These are phyloP conservation scores for Kwoniella mangroviensis DNA, from an alignment of 768 basidiomycete species.

Conservation along the genomic window DNA sequence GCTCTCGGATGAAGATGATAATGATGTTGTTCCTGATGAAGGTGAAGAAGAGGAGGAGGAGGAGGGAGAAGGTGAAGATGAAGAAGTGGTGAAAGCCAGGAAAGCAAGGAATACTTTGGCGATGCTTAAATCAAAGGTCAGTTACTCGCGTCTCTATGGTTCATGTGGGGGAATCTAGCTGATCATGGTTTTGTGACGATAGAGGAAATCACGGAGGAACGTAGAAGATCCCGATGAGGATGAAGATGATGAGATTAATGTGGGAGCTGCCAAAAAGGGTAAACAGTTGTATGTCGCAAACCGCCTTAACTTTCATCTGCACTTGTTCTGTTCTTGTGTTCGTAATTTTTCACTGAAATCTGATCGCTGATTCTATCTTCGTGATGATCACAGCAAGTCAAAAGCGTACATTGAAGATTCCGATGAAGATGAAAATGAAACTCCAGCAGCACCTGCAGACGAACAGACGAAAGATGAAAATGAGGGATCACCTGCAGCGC, in stretches of 20 bases:
- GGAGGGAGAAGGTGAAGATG: constrained; percentile 34
- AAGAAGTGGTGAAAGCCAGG: constrained; percentile 21
- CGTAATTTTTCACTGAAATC: not conserved
- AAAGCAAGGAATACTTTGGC: constrained; percentile 35
- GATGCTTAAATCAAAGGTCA: constrained; percentile 41
- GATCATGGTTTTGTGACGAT: not conserved
- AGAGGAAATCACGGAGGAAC: constrained; percentile 51
- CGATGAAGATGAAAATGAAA: constrained; percentile 63
- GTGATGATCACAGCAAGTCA: constrained; percentile 69
- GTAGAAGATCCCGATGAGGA: constrained; percentile 53
- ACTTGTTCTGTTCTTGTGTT: not conserved
- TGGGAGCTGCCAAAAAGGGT: constrained; percentile 29
- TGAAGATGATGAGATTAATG: constrained; percentile 34
- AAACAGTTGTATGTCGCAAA: constrained; percentile 29
- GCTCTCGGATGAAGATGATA: constrained; percentile 28
- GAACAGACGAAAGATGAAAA: not conserved
- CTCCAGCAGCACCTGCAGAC: not conserved
- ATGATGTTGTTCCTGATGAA: not conserved
- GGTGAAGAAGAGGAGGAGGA: constrained; percentile 28
- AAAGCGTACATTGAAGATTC: constrained; percentile 86
- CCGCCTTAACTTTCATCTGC: too few relatives aligned
- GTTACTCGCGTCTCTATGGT: not conserved
- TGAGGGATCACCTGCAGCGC: not conserved
- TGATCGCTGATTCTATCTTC: constrained; percentile 7
- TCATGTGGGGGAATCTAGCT: not conserved